Evolutionary conservation across 2,329 filamentous ascomycete species (phyloP).

Genomic region (Orbilia javanica): DNA sequence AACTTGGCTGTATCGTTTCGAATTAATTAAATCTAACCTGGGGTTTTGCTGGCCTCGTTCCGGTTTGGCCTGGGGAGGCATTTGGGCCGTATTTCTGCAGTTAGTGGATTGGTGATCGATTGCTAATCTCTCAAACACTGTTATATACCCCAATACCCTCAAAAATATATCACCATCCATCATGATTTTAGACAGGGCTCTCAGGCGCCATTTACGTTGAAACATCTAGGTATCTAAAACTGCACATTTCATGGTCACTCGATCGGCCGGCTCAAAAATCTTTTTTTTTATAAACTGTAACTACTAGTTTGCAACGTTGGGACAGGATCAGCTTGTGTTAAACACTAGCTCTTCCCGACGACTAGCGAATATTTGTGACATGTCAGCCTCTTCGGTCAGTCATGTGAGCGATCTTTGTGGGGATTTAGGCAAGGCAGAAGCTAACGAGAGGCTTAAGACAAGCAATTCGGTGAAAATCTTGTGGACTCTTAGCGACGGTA

Average conservation of each 20-base stretch:
- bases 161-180: not conserved
- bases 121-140: not conserved
- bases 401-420: not conserved
- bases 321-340: no score
- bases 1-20: slow-evolving; percentile 24
- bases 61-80: not conserved
- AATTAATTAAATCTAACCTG: slow-evolving; percentile 21
- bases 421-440: not conserved
- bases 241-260: no score
- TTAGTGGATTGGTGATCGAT: not conserved
- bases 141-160: not conserved
- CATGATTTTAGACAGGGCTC: not conserved
- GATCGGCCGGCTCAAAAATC: no score
- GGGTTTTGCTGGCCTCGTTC: no score
- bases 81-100: not conserved
- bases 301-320: no score
- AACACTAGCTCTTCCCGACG: no score
- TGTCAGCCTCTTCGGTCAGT: not conserved
- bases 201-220: not conserved
- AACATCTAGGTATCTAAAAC: not conserved
- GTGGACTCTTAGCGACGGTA: slow-evolving; percentile 7
- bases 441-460: not conserved
- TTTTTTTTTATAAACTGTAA: no score
- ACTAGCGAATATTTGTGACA: not conserved
- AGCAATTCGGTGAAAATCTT: slow-evolving; percentile 25